Conservation (phyloP, 2,329 filamentous ascomycete genomes). For the Ophiocordyceps sinensis region DNA sequence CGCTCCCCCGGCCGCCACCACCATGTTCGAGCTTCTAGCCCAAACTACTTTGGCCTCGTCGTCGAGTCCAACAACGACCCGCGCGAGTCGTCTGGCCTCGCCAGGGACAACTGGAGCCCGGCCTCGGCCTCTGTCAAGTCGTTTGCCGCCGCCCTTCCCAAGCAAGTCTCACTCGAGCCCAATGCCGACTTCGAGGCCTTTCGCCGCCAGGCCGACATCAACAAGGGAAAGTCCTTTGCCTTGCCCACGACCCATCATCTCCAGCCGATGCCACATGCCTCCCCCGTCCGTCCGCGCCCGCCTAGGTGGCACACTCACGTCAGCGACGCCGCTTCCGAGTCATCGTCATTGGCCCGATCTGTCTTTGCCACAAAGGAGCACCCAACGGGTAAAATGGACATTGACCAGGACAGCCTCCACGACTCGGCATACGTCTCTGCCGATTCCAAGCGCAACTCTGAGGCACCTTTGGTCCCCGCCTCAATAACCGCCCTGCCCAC, state of each 20-base stretch:
- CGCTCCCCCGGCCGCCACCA: slow-evolving; percentile 25
- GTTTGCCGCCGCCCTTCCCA: slow-evolving; percentile 53
- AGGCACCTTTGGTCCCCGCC: slow-evolving; percentile 28
- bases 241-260: slow-evolving; percentile 33
- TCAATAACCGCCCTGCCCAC: slow-evolving; percentile 27
- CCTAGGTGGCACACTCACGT: slow-evolving; percentile 34
- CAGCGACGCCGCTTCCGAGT: slow-evolving; percentile 25
- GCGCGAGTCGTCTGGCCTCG: slow-evolving; percentile 47
- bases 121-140: slow-evolving; percentile 57
- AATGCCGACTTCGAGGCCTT: slow-evolving; percentile 78
- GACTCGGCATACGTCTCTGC: slow-evolving; percentile 41
- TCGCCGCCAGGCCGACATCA: slow-evolving; percentile 54
- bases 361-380: slow-evolving; percentile 8
- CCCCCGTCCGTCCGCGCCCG: slow-evolving; percentile 25
- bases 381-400: slow-evolving; percentile 22
- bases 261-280: slow-evolving; percentile 15
- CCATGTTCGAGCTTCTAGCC: slow-evolving; percentile 43
- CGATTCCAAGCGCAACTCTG: slow-evolving; percentile 38
- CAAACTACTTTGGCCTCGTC: slow-evolving; percentile 76
- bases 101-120: slow-evolving; percentile 62
- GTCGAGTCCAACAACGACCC: slow-evolving; percentile 46
- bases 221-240: slow-evolving; percentile 30
- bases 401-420: slow-evolving; percentile 29
- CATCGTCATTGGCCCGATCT: slow-evolving; percentile 10
- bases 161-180: slow-evolving; percentile 55